Percentiles rank a stretch among this genome's conserved stretches.
These are phyloP conservation scores for Thelephora ganbajun DNA, from an alignment of 768 basidiomycete species.

Conservation along the genomic window DNA sequence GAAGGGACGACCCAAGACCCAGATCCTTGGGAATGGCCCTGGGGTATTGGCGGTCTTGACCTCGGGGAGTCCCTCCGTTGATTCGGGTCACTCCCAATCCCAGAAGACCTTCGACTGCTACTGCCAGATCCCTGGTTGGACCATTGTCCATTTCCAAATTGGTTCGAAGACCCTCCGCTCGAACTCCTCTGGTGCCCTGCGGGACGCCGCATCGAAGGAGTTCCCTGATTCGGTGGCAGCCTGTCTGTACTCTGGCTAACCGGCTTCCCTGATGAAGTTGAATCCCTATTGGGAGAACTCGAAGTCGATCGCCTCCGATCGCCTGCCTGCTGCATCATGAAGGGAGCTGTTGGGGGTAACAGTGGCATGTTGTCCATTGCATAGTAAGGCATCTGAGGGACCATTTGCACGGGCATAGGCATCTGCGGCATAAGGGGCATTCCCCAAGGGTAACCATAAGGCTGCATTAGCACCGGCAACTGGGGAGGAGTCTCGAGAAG, in stretches of 20 bases:
- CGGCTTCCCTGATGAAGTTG: neutral
- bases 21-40: too few species aligned
- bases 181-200: too few species aligned
- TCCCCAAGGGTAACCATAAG: neutral
- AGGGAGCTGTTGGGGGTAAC: constrained; percentile 60
- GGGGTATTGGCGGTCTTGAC: too few species aligned
- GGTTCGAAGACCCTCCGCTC: too few species aligned
- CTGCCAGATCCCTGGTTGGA: too few species aligned
- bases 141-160: too few species aligned
- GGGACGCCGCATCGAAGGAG: too few species aligned
- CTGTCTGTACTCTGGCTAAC: neutral
- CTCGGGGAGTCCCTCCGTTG: too few species aligned
- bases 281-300: neutral
- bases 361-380: constrained; percentile 44
- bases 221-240: too few species aligned
- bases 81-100: too few species aligned
- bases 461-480: neutral
- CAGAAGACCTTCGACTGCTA: too few species aligned
- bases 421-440: constrained; percentile 22
- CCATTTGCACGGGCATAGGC: constrained; percentile 19
- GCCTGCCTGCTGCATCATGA: constrained; percentile 51
- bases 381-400: constrained; percentile 22
- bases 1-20: too few species aligned
- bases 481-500: neutral
- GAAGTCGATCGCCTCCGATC: constrained; percentile 23